phyloP scores from a whole-genome alignment of 495 filamentous ascomycete genomes.

The Talaromyces ruber region DNA sequence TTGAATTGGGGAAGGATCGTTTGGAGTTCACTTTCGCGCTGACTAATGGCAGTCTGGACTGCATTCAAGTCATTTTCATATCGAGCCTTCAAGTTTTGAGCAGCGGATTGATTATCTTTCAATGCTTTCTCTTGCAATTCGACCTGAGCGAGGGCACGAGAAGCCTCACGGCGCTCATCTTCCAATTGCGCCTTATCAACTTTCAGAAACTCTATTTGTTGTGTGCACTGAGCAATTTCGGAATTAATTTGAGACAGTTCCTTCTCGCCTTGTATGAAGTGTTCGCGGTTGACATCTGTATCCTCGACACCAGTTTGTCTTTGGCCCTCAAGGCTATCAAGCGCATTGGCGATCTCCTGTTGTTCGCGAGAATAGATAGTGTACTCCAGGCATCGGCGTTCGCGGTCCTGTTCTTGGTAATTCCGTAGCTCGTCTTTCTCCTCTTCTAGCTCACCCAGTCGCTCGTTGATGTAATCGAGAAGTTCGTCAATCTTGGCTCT shows the following conservation, averaged over 20 bases:
- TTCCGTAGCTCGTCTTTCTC: slow-evolving; percentile 91
- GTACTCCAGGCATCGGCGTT: slow-evolving; percentile 87
- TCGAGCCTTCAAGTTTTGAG: slow-evolving; percentile 56
- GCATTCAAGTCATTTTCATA: slow-evolving; percentile 66
- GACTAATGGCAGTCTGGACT: slow-evolving; percentile 65
- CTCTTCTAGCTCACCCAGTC: slow-evolving; percentile 83
- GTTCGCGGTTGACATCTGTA: slow-evolving; percentile 70
- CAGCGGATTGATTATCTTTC: slow-evolving; percentile 69
- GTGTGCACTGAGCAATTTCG: slow-evolving; percentile 67
- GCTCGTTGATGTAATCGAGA: slow-evolving; percentile 82
- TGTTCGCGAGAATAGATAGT: slow-evolving; percentile 89
- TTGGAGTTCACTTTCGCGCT: slow-evolving; percentile 67
- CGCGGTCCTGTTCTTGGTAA: slow-evolving; percentile 91
- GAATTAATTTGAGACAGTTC: slow-evolving; percentile 69
- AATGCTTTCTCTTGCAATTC: slow-evolving; percentile 79
- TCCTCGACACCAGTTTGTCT: slow-evolving; percentile 73
- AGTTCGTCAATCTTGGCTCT: slow-evolving; percentile 89
- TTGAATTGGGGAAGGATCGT: slow-evolving; percentile 68
- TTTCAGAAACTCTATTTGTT: slow-evolving; percentile 75
- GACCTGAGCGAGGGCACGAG: slow-evolving; percentile 67
- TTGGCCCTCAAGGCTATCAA: slow-evolving; percentile 77
- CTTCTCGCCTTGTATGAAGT: slow-evolving; percentile 71
- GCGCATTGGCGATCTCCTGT: slow-evolving; percentile 60
- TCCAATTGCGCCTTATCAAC: slow-evolving; percentile 86
- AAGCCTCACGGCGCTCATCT: slow-evolving; percentile 75